Evolutionary conservation across 306 rosid species (phyloP), one percentile per base, ranked within the genome.

Genomic region (Cucumis cinereus): DNA sequence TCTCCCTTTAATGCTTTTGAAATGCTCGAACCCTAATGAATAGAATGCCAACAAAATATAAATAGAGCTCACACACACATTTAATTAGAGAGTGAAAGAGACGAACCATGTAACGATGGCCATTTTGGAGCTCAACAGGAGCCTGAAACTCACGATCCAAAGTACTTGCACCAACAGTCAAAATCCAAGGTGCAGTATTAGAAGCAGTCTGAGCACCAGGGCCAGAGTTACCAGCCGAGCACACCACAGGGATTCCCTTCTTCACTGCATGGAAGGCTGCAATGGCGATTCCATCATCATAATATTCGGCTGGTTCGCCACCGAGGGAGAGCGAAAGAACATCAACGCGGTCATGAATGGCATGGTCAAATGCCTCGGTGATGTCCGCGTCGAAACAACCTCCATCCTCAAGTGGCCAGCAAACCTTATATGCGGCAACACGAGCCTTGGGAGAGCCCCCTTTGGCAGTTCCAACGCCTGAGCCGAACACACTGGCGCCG

Each of bases 371-470:
- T 13, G 80, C 97, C 17, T 83, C 84, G 35, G 86, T 3, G 76
- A 88, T 87, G 55, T 92, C 97, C 3, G 88, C 83, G 23, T 88
- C 96, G 50, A 77, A 82, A 82, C 96, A 90, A 15, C 53, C 82
- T 6, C 53, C 60, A 0, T 13, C 75, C 11, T 80, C 12, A 11
- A 82, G 0, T 6, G 78, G 89, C 97, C 97, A 90, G 38, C 96
- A 92, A 0, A 90, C 96, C 82, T 88, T 92, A 79, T 90, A 92
- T 20, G 88, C 22, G 0, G 89, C 97, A 8, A 92, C 87, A 8
- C 93, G 30, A 20, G 97, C 93, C 73, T 55, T 84, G 0, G 97
- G 96, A 10, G 96, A 90, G 49, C 97, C 97, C 30, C 97, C 96
- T 55, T 86, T 76, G 33, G 97, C 97, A 4, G 92, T 90, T 52